Evolutionary conservation across 2,329 filamentous ascomycete species (phyloP).

Genomic region (Hyphodiscus sp.): DNA sequence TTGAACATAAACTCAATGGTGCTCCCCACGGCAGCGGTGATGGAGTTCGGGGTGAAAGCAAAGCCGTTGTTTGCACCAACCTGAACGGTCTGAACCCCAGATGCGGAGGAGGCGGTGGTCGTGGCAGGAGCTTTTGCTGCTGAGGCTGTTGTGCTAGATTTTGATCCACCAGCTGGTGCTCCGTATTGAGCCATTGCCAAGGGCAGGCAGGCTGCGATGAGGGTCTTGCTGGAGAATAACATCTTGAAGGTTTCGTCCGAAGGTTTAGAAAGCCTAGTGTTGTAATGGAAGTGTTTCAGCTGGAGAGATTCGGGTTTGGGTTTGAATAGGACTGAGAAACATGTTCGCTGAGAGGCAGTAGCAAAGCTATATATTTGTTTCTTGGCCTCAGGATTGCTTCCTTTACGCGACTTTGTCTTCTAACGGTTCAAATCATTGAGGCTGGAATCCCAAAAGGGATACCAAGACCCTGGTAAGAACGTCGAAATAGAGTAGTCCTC

Average conservation of each 20-base stretch:
- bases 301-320: neutral
- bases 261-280: neutral
- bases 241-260: neutral
- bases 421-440: neutral
- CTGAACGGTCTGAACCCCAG: conserved; percentile 25
- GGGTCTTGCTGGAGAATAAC: neutral
- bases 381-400: neutral
- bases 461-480: neutral
- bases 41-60: conserved; percentile 43
- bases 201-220: neutral
- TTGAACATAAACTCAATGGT: conserved; percentile 50
- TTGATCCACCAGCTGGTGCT: neutral
- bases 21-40: conserved; percentile 43
- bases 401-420: neutral
- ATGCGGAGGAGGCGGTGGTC: neutral
- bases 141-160: neutral
- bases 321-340: neutral
- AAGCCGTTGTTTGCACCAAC: conserved; percentile 31
- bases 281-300: neutral
- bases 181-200: neutral
- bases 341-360: neutral
- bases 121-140: neutral
- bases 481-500: neutral
- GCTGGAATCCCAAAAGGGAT: neutral
- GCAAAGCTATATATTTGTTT: neutral